These are phyloP conservation scores for Thielaviopsis cerberus DNA, from an alignment of 2,329 filamentous ascomycete genomes.

Conservation along the genomic window DNA sequence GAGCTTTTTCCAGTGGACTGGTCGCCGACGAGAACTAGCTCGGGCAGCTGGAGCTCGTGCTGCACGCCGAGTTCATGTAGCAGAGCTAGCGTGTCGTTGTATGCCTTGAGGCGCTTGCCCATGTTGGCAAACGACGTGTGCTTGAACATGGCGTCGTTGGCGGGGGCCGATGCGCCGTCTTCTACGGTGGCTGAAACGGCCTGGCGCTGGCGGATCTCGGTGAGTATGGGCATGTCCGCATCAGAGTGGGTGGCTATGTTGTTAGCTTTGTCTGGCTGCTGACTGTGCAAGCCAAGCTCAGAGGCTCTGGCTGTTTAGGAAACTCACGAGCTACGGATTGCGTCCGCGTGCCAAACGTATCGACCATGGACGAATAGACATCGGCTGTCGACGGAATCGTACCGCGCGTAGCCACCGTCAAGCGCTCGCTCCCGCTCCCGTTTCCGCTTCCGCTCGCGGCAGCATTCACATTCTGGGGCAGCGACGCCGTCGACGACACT, in stretches of 20 bases:
- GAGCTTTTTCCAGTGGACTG: conserved; percentile 71
- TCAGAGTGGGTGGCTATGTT: conserved; percentile 22
- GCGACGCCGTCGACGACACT: neutral
- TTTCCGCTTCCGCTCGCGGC: too few species aligned
- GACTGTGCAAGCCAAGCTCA: too few species aligned
- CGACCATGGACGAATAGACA: neutral
- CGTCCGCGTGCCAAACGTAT: conserved; percentile 1
- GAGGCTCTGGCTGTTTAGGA: too few species aligned
- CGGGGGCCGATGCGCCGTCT: neutral
- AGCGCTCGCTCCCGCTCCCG: neutral
- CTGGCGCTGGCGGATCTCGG: conserved; percentile 1
- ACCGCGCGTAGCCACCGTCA: neutral
- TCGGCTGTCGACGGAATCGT: neutral
- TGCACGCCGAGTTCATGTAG: conserved; percentile 57
- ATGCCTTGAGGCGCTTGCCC: conserved; percentile 42
- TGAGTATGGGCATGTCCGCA: conserved; percentile 13
- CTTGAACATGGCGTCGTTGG: conserved; percentile 22
- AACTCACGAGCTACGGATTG: conserved; percentile 3
- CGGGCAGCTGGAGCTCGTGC: conserved; percentile 51
- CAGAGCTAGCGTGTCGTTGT: conserved; percentile 47
- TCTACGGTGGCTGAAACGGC: conserved; percentile 8
- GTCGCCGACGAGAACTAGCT: conserved; percentile 68
- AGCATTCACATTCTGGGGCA: neutral
- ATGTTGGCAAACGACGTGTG: conserved; percentile 32
- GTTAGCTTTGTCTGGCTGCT: neutral